phyloP scores from a whole-genome alignment of 441 rosid species.

The Gossypium trilobum region DNA sequence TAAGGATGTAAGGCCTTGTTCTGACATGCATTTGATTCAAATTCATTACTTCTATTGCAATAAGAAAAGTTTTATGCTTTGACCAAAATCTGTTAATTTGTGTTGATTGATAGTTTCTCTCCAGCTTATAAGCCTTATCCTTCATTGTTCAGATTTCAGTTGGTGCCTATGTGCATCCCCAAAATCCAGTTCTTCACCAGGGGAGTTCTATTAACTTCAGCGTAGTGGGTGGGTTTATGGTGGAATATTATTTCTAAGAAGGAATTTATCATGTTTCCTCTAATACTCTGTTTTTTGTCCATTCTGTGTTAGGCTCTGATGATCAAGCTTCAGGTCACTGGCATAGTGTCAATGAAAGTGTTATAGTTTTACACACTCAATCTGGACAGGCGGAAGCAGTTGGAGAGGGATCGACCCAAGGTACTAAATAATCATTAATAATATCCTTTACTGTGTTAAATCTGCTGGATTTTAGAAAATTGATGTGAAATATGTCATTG shows the following conservation, averaged over 20 bases:
- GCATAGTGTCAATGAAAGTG: constrained; percentile 60
- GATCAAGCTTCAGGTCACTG: constrained; percentile 56
- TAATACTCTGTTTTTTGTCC: not conserved
- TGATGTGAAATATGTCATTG: not conserved
- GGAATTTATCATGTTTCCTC: not conserved
- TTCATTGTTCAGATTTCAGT: constrained; percentile 62
- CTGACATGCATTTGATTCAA: not conserved
- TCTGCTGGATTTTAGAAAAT: constrained; percentile 7
- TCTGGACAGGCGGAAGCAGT: constrained; percentile 73
- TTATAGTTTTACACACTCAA: constrained; percentile 37
- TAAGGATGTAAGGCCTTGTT: not conserved
- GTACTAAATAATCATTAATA: constrained; percentile 27
- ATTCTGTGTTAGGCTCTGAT: constrained; percentile 36
- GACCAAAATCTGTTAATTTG: not conserved
- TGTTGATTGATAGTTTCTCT: not conserved
- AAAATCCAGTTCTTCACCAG: constrained; percentile 46
- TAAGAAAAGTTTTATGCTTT: not conserved
- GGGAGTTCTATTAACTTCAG: constrained; percentile 56
- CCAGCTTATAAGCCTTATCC: constrained; percentile 7
- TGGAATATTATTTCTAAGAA: not conserved
- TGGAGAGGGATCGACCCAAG: constrained; percentile 62
- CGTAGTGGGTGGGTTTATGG: constrained; percentile 38
- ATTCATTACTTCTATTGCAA: not conserved
- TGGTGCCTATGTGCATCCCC: constrained; percentile 74
- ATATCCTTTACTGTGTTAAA: constrained; percentile 5